Base-by-base conservation (phyloP, 768 basidiomycete species). In the Boletus edulis region DNA sequence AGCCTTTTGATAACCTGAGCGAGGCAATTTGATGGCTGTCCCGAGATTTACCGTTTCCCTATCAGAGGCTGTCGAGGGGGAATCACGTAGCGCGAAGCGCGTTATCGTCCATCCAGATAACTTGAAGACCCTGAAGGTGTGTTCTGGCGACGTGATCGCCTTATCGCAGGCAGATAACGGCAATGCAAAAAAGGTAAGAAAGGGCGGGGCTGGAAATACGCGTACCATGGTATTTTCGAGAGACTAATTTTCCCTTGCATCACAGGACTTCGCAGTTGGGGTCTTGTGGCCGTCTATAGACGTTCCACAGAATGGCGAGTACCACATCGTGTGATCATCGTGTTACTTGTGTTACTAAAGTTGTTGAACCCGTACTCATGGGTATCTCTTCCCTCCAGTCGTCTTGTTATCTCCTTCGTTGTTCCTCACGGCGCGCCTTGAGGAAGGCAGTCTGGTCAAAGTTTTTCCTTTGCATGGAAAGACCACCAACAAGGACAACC, bases 221-320 rank as follows among this genome's bases (percentile, higher is more conserved):
- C 48, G 40, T 35, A 43, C 31, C 54, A 48, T 50, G 27, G n/a
- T 52, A 38, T 51, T 42, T 54, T 55, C 49, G 18, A 58, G 27
- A n/a, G 59, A 52, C 46, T 62, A 38, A 62, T 61, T 62, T 58
- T 52, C 46, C 46, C 58, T 37, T 41, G 20, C 47, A 44, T 61
- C 59, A 58, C 64, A 87, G 86, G 70, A 76, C 42, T 85, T 85
- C 67, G 81, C 85, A 13, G 74, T 91, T 50, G 91, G 90, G 6
- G 72, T 84, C 44, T 78, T 81, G 61, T 92, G 90, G 90, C 89
- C 89, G n/a, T 87, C 85, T 38, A 62, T 78, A 43, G 86, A 88
- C 9, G 51, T 85, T 51, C 66, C 82, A 27, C 77, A 76, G 49
- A 80, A 83, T 56, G 74, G 90, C 87, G 68, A 64, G 84, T 77